Conservation (phyloP, 805 yeast species). For the Starmerella ratchasimensis region DNA sequence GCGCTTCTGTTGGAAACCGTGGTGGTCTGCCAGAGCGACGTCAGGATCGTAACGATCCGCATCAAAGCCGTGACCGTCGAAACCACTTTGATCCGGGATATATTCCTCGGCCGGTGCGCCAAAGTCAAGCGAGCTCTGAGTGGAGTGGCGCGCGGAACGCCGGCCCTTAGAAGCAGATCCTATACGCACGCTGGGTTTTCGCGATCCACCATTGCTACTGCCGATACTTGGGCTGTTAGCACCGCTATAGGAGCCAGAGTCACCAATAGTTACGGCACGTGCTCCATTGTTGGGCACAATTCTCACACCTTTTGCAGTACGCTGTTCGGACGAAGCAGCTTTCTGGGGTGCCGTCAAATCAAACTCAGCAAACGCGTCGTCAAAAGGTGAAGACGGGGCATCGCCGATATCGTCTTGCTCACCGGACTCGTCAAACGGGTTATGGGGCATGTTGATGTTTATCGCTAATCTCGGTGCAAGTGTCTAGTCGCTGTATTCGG, state of each 20-base stretch:
- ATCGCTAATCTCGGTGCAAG: background rate
- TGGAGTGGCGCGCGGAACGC: background rate
- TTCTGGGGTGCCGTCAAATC: constrained; percentile 13
- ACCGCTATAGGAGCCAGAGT: too few relatives aligned
- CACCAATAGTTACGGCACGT: constrained; percentile 3
- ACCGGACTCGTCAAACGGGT: constrained; percentile 12
- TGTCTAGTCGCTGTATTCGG: too few relatives aligned
- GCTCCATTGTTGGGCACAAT: constrained; percentile 12
- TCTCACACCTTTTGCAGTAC: constrained; percentile 13
- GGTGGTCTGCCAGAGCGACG: constrained; percentile 12
- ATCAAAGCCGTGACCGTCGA: too few relatives aligned
- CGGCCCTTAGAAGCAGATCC: background rate
- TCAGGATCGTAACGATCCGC: constrained; percentile 4
- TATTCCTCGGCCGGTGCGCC: too few relatives aligned
- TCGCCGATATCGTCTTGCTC: constrained; percentile 4
- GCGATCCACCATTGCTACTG: constrained; percentile 1
- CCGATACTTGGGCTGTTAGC: too few relatives aligned
- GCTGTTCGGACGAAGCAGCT: constrained; percentile 16
- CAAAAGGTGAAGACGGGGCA: constrained; percentile 15
- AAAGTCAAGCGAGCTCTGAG: too few relatives aligned
- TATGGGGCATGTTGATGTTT: constrained; percentile 1
- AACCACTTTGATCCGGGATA: too few relatives aligned
- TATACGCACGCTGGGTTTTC: background rate
- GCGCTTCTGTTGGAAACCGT: constrained; percentile 13
- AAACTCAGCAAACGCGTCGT: constrained; percentile 16